These are phyloP conservation scores for Fragaria iinumae DNA, from an alignment of 306 rosid species.

Conservation along the genomic window DNA sequence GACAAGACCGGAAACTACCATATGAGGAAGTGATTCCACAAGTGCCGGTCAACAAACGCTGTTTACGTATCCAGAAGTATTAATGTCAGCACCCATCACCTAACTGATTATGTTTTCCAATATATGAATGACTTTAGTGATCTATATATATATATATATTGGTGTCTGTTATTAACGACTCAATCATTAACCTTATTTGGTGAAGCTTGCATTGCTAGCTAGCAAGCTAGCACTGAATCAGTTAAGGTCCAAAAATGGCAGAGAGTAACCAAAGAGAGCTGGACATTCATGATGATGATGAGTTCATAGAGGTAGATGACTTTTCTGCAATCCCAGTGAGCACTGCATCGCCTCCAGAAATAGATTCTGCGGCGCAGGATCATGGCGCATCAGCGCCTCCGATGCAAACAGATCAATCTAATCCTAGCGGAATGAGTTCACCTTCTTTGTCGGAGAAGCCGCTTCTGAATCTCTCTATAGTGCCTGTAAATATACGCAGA, in stretches of 20 bases:
- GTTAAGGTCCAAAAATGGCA: neutral
- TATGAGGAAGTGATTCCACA: neutral
- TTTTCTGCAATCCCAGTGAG: neutral
- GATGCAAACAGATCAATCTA: slow-evolving; percentile 11
- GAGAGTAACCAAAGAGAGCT: neutral
- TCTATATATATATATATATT: neutral
- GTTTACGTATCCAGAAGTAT: neutral
- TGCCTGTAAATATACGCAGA: neutral
- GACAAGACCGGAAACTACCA: neutral
- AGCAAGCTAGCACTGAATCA: neutral
- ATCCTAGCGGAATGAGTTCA: slow-evolving; percentile 12
- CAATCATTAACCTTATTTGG: neutral
- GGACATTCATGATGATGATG: neutral
- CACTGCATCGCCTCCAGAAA: neutral
- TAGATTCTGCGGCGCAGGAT: neutral
- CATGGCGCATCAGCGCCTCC: slow-evolving; percentile 14
- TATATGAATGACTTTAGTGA: neutral
- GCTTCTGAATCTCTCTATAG: slow-evolving; percentile 11
- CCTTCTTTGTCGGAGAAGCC: slow-evolving; percentile 30
- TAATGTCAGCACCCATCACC: neutral
- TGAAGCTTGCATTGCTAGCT: slow-evolving; percentile 3
- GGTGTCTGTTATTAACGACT: neutral
- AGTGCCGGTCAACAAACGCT: slow-evolving; percentile 14
- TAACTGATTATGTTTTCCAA: neutral
- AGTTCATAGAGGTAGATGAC: neutral